Base-by-base conservation (phyloP, 1,284 basidiomycete genomes). In the Sutorius eximius region DNA sequence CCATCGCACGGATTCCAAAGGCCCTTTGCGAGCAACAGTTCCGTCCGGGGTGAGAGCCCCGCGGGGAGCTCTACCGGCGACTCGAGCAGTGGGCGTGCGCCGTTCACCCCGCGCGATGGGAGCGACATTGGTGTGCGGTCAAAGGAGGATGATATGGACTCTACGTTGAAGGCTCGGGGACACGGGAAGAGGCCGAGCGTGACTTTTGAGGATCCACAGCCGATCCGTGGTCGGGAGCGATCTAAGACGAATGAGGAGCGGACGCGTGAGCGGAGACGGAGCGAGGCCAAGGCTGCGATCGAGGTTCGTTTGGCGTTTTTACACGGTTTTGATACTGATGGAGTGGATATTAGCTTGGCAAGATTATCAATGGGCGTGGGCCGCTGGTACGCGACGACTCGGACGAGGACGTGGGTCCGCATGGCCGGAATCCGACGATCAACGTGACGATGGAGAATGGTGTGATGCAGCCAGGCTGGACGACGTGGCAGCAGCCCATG, bases 241-340 rank as follows among this genome's bases (percentile, higher is more conserved):
- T 70, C 61, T 49, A 71, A 71, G 60, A 66, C 64, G 27, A 73
- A 73, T 41, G 24, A 27, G 24, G 24, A 27, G 24, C 63, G 58
- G 49, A 70, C 67, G 27, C 69, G 73, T 29, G 85, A 87, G 68
- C 74, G 89, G 61, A 78, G 89, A 64, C 76, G 89, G 59, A 80
- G 78, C 61, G 89, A 91, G 65, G 87, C 89, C 22, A 86, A 82
- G 69, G 86, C 87, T 64, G 86, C 88, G 45, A 86, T 91, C 63
- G 87, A 91, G 82, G 89, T 91, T 27, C 0, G 63, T 64, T 12
- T 53, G 36, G 79, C 49, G 50, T 57, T 46, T 11, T 52, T 37
- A 55, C 60, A 43, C 49, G 7, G 51, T 38, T 12, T 2, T 45
- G 24, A 29, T 53, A 34, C 44, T 59, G 9, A 58, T 29, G 52